Evolutionary conservation across 768 basidiomycete genomes (phyloP).

Genomic region (Podaxis rugospora): DNA sequence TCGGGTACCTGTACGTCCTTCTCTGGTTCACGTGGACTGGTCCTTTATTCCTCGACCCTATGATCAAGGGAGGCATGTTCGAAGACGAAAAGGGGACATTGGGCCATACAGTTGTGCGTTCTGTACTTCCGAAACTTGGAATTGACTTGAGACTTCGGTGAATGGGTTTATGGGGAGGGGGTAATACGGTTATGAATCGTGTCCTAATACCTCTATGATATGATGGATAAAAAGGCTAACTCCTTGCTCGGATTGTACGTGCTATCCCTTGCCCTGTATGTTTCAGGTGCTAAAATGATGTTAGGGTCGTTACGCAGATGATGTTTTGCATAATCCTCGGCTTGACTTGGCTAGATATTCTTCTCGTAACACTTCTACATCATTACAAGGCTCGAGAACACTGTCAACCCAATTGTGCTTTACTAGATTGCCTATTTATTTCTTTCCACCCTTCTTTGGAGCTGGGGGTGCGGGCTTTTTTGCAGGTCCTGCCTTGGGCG

Average conservation of each 20-base stretch:
- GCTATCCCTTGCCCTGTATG: too few species aligned
- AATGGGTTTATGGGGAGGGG: neutral
- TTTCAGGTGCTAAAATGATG: too few species aligned
- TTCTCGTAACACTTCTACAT: neutral
- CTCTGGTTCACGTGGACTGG: slow-evolving; percentile 20
- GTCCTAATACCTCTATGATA: too few species aligned
- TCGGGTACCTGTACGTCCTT: slow-evolving; percentile 25
- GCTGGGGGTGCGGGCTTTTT: neutral
- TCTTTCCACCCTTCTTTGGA: neutral
- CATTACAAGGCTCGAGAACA: neutral
- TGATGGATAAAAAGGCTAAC: too few species aligned
- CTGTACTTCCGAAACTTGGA: neutral
- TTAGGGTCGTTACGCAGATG: too few species aligned
- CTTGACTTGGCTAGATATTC: neutral
- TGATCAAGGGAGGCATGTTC: slow-evolving; percentile 13
- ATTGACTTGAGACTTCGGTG: neutral
- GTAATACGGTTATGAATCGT: too few species aligned
- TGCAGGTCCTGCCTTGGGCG: neutral
- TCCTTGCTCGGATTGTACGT: too few species aligned
- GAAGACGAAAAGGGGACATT: neutral
- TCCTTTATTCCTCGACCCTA: slow-evolving; percentile 13
- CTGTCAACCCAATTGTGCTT: too few species aligned
- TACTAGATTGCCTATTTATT: neutral
- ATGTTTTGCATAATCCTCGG: too few species aligned
- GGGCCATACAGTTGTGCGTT: neutral